phyloP scores from a whole-genome alignment of 192 early-diverging fungal species.

The Coemansia sp. region DNA sequence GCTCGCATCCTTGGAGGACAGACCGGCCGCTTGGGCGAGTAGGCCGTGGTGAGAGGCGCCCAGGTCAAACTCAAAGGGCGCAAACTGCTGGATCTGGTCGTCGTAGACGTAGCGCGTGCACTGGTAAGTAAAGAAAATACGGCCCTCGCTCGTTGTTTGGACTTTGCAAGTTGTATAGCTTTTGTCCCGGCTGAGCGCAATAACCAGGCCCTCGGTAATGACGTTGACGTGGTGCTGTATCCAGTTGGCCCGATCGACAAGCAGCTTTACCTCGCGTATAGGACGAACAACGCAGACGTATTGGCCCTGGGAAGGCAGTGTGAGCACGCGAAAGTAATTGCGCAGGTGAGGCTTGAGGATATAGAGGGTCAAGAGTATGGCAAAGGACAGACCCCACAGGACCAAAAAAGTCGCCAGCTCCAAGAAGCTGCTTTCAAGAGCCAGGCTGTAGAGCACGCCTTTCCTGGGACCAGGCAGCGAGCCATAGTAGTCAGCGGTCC shows the following conservation, averaged over 20 bases:
- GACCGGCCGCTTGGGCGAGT: slow-evolving; percentile 40
- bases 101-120: slow-evolving; percentile 72
- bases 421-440: slow-evolving; percentile 51
- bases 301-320: slow-evolving; percentile 37
- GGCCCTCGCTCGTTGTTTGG: slow-evolving; percentile 30
- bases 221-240: slow-evolving; percentile 22
- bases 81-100: slow-evolving; percentile 45
- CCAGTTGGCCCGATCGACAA: neutral
- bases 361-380: neutral
- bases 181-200: slow-evolving; percentile 30
- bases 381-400: slow-evolving; percentile 37
- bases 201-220: slow-evolving; percentile 22
- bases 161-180: slow-evolving; percentile 20
- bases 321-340: slow-evolving; percentile 57
- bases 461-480: slow-evolving; percentile 12
- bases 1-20: slow-evolving; percentile 51
- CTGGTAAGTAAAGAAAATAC: slow-evolving; percentile 66
- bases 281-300: slow-evolving; percentile 55
- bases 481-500: slow-evolving; percentile 56
- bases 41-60: slow-evolving; percentile 53
- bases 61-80: slow-evolving; percentile 57
- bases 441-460: slow-evolving; percentile 55
- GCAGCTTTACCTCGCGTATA: slow-evolving; percentile 45
- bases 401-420: slow-evolving; percentile 41
- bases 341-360: slow-evolving; percentile 35